phyloP scores from a whole-genome alignment of 768 basidiomycete species.

The Boletus sp. region DNA sequence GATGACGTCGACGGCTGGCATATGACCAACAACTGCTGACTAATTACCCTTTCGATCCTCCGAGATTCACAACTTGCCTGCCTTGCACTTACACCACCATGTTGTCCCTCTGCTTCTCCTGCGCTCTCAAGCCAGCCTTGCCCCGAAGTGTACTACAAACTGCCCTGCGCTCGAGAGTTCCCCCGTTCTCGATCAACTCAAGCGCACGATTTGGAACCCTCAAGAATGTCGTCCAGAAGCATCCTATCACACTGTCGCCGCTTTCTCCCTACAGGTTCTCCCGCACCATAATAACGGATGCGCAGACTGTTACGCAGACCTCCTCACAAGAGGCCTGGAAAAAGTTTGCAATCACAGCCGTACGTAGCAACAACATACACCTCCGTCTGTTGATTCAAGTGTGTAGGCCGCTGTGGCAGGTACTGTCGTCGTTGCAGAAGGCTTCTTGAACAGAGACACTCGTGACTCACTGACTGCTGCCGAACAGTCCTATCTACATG shows the following conservation, averaged over 20 bases:
- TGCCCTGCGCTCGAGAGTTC: conserved; percentile 15
- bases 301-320: conserved; percentile 33
- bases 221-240: conserved; percentile 31
- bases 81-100: conserved; percentile 12
- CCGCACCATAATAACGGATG: conserved; percentile 52
- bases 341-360: conserved; percentile 52
- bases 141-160: conserved; percentile 23
- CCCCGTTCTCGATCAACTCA: conserved; percentile 25
- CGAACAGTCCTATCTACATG: conserved; percentile 71
- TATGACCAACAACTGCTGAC: conserved; percentile 12
- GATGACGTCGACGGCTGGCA: conserved; percentile 15
- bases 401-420: conserved; percentile 69
- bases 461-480: conserved; percentile 59
- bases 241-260: conserved; percentile 21
- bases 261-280: conserved; percentile 31
- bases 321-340: conserved; percentile 47
- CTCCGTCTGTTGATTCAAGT: background rate
- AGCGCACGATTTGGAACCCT: conserved; percentile 9
- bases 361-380: conserved; percentile 28
- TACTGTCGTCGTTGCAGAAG: conserved; percentile 60
- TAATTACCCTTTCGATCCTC: conserved; percentile 1
- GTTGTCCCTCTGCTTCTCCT: conserved; percentile 6
- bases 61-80: background rate
- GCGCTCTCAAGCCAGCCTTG: conserved; percentile 14
- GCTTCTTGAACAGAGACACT: conserved; percentile 75